These are phyloP conservation scores for Nicotiana attenuata DNA, from an alignment of 257 asterid genomes.

Conservation along the genomic window DNA sequence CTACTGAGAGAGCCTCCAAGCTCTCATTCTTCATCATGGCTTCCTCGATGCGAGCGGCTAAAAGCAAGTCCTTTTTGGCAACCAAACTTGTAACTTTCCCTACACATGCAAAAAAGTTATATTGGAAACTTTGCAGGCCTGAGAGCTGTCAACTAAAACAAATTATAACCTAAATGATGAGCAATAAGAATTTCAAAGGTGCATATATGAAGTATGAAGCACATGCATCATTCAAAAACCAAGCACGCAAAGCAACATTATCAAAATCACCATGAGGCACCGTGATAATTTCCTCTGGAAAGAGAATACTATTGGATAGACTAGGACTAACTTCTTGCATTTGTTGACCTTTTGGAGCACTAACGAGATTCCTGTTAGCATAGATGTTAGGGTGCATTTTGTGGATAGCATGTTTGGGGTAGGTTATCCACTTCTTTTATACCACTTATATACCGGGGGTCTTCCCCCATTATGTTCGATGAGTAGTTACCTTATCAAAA, in stretches of 20 bases:
- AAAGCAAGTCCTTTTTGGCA: conserved; percentile 49
- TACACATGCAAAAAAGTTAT: conserved; percentile 17
- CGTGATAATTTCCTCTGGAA: neutral
- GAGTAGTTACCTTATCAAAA: neutral
- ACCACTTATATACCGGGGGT: neutral
- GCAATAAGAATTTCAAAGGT: neutral
- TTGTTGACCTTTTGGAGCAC: neutral
- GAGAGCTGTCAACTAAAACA: neutral
- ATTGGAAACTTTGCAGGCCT: conserved; percentile 3
- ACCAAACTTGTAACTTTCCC: conserved; percentile 96
- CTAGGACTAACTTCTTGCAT: neutral
- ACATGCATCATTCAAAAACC: neutral
- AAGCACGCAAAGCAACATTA: neutral
- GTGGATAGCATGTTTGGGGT: neutral
- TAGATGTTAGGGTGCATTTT: neutral
- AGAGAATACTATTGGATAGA: neutral
- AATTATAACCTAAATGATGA: neutral
- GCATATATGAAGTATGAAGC: neutral
- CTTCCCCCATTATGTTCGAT: neutral
- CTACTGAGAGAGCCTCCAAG: conserved; percentile 81
- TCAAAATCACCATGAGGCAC: neutral
- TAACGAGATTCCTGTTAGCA: neutral
- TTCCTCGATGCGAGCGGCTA: conserved; percentile 80
- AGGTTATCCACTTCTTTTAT: neutral
- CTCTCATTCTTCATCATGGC: conserved; percentile 84